Base-by-base conservation (phyloP, 345 rosid genomes). In the Citrus reticulata region DNA sequence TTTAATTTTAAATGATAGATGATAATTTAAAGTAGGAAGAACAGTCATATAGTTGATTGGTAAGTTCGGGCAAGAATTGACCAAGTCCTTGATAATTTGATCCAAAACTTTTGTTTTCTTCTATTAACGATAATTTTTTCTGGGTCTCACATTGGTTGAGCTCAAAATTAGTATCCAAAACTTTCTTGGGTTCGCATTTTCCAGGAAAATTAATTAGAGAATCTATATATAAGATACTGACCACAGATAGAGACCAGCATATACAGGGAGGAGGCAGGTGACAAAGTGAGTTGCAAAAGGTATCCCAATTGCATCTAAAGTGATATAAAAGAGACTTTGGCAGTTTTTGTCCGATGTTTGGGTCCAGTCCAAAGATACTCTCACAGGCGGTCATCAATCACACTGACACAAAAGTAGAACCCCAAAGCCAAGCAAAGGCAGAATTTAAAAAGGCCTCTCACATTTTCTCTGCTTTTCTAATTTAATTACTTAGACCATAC, bases 271-370 rank as follows among this genome's bases (percentile, higher is more conserved):
- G 13, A 42, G 32, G 42, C 29, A 62, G 61, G 63, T 71, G 78
- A 60, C 83, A 60, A 8, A 49, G 58, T 5, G 64, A 27, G 79
- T 62, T 40, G 76, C 60, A 29, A 67, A 39, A 49, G 64, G 39
- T 25, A 54, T 64, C 68, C 68, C 68, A 77, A 40, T 72, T 77
- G 84, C 76, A 62, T 42, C 29, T 13, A 73, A 62, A 51, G 46
- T 39, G 14, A 55, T 49, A 27, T 25, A 67, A 35, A 40, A 40
- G 49, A 70, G 72, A 64, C 27, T 24, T 42, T 49, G 77, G 67
- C 61, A 34, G 71, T 27, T 58, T 66, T 67, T 79, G 84, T 76
- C 55, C 24, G 72, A 10, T 58, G 76, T 40, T 35, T 77, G 63
- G 77, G 62, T 75, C 78, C 35, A 54, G 60, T 40, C 30, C 62